Base-by-base conservation (phyloP, 108 stramenopile genomes). In the Bacterosira constricta region DNA sequence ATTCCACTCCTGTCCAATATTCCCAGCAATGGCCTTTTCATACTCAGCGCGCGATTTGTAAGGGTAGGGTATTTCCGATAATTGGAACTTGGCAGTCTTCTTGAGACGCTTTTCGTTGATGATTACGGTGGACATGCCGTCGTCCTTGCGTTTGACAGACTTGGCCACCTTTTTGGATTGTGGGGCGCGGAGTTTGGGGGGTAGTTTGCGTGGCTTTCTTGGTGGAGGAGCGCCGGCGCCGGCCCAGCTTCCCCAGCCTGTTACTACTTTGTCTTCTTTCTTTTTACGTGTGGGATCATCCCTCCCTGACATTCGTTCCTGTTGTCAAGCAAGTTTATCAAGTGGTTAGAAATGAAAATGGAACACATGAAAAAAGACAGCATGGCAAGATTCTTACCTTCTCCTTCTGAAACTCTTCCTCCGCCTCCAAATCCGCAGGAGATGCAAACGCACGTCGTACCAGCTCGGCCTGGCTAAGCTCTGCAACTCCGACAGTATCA, bases 1-100 rank as follows among this genome's bases (percentile, higher is more conserved):
- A 66, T 98, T 98, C 97, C 97, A 99, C 77, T 99, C 99, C 32
- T 58, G 67, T 18, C 99, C 99, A 15, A 99, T 62, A 18, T 96
- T 93, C 20, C 96, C 96, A 21, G 89, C 81, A 85, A 98, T 90
- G 23, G 95, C 88, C 27, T 78, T 82, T 74, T 99, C 98, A 74
- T 99, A 99, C 75, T 99, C 94, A 60, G 90, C 96, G 26, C 96
- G 83, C 39, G 88, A 86, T 36, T 84, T 93, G 78, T 94, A 99
- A 8, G 99, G 99, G 78, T 98, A 96, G 10, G 99, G 99, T 12
- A 99, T 88, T 23, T 92, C 85, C 36, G 80, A 69, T 30, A 97
- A 57, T 83, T 94, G 93, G 71, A 85, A 96, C 65, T 95, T 89
- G 5, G 92, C 87, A 0, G 83, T 86, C 57, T 91, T 87, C 79